Base-by-base conservation (phyloP, 345 rosid genomes). In the Moricandia moricandioides region DNA sequence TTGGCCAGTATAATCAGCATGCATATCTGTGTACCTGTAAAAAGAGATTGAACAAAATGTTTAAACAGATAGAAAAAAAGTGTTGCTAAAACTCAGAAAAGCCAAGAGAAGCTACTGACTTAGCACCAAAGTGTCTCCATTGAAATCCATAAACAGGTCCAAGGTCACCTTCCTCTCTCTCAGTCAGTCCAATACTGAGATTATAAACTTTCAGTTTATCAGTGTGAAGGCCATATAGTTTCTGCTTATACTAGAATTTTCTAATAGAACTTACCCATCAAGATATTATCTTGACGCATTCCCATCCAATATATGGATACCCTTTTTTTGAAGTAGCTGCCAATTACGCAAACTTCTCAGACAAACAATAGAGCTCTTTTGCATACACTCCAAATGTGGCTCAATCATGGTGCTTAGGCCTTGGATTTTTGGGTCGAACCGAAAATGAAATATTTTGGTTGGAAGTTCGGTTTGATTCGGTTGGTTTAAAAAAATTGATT, bases 111-210 rank as follows among this genome's bases (percentile, higher is more conserved):
- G 60, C 54, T 65, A 83, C 79, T 14, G 62, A 94, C 97, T 90
- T 88, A 31, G 98, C 96, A 70, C 97, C 98, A 85, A 91, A 94
- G 78, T 91, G 95, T 66, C 98, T 88, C 98, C 98, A 94, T 73
- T 94, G 98, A 75, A 94, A 94, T 59, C 98, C 97, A 62, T 89
- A 94, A n/a, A 94, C 86, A 24, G 98, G 95, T 69, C 98, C 98
- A 31, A 94, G 82, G 83, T 94, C 97, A 58, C 96, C 97, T 75
- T 85, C 96, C 79, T 88, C 96, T 73, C 96, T 85, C 39, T 87
- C 95, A 29, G 47, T 85, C 73, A 94, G 62, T 30, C 93, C 97
- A 58, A 88, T 34, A 76, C 98, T 91, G 86, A 47, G 70, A 73
- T 80, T 21, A 45, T 37, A 8, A 29, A n/a, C n/a, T n/a, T n/a